Evolutionary conservation across 2,329 filamentous ascomycete genomes (phyloP), one percentile per base, ranked within the genome.

Genomic region (Ophiosphaerella korrae): DNA sequence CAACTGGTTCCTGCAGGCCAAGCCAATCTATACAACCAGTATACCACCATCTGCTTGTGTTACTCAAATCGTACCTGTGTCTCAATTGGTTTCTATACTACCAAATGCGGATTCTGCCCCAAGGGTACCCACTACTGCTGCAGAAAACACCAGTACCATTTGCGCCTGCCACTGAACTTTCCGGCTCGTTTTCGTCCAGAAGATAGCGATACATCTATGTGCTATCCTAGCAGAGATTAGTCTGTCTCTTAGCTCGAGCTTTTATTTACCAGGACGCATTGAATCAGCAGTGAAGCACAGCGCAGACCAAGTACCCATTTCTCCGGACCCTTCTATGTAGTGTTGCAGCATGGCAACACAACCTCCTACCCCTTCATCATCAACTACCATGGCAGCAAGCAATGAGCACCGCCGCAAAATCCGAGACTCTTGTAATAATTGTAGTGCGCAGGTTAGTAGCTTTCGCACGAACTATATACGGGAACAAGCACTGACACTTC

Each of bases 351-450:
- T 41, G 39, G 39, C 39, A 7, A 41, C 39, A 12, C 39, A 41
- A 8, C 24, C 31, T 13, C 39, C 39, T 41, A 26, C 39, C 12
- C 39, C 39, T 41, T 26, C 39, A 8, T 14, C 39, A 14, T 14
- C 39, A 6, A 41, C 39, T 23, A 14, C 39, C 2, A 38, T 18
- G 9, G 23, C 37, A 24, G 23, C 37, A 24, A 29, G 23, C 39
- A 43, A 43, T 16, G 41, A 34, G 18, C 41, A 33, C 8, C 41
- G 41, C 14, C 41, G 41, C n/a, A 34, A 34, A 11, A 43, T 43
- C 13, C 41, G 41, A 16, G 41, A 43, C 14, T 43, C 41, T 16
- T 43, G 41, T 35, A 43, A 43, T 23, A 43, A 43, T 16, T 43
- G 41, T 29, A 43, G 41, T 35, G 41, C 31, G 5, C 41, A 36